Evolutionary conservation across 2,329 filamentous ascomycete species (phyloP), one percentile per base, ranked within the genome.

Genomic region (Mycosphaerella sp.): DNA sequence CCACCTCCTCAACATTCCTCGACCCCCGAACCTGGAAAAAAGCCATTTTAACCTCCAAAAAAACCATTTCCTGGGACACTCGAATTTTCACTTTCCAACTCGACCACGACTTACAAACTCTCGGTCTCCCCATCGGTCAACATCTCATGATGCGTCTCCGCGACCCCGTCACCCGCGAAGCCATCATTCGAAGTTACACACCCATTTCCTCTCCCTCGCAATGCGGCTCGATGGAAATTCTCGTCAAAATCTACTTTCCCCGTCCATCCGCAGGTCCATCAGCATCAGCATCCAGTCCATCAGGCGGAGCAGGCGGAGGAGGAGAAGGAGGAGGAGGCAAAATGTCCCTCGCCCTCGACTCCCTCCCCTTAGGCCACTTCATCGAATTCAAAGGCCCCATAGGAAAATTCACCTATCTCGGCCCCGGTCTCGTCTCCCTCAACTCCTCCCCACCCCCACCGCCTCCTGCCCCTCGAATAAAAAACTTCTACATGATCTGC

Each of bases 361-460:
- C 80, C 9, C 75, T 95, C 1, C 82, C 86, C 0, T 60, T 89
- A 0, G 89, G 87, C 8, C 82, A 89, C 58, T 77, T 76, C 43
- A 83, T 93, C 51, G 88, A 95, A 48, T 86, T 95, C 76, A 95
- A 93, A 72, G 90, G 91, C 0, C 91, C 91, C 0, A 84, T 90
- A 4, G 91, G 91, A 6, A 88, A 89, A 63, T 92, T 95, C 59
- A 81, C 86, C 64, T 95, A 95, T 64, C 74, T 84, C 0, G 86
- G 87, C 0, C 71, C 75, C 0, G 89, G 90, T 0, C 59, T 70
- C 1, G 89, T 86, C 63, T 66, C 73, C 0, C 72, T 95, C 41
- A 80, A 80, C 32, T 80, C 80, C 32, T 80, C 80, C 0, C 76
- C 74, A 17, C 21, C 21, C 2, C 39, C 75, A 54, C 74, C 84